These are phyloP conservation scores for Datisca glomerata DNA, from an alignment of 306 rosid genomes.

Conservation along the genomic window DNA sequence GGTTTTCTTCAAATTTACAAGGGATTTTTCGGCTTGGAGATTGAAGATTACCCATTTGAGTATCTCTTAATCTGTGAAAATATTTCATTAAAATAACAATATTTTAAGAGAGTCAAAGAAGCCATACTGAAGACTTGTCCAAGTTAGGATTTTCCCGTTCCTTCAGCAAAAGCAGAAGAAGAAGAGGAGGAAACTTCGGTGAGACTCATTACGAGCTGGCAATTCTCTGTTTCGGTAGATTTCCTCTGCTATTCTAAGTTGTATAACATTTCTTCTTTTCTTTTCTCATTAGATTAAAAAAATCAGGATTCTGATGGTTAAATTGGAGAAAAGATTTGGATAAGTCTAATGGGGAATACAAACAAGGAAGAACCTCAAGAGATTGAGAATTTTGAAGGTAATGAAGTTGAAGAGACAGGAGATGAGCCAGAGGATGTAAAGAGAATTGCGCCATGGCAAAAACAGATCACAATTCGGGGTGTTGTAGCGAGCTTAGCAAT, in stretches of 20 bases:
- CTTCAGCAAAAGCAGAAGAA: slow-evolving; percentile 1
- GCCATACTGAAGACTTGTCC: slow-evolving; percentile 1
- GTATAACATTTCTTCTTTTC: background rate
- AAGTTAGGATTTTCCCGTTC: slow-evolving; percentile 9
- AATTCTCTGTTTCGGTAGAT: too few species aligned
- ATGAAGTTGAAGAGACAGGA: slow-evolving; percentile 26
- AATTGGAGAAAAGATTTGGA: slow-evolving; percentile 6
- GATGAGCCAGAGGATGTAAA: slow-evolving; percentile 32
- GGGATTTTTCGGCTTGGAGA: background rate
- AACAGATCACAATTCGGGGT: slow-evolving; percentile 75
- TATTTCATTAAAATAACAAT: background rate
- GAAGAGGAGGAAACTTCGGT: slow-evolving; percentile 14
- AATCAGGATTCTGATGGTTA: too few species aligned
- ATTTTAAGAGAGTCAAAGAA: background rate
- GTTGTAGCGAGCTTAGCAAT: slow-evolving; percentile 51
- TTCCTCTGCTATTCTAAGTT: background rate
- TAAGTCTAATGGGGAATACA: slow-evolving; percentile 25
- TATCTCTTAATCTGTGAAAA: too few species aligned
- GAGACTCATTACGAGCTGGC: slow-evolving; percentile 4
- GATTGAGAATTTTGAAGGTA: slow-evolving; percentile 26
- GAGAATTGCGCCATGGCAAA: slow-evolving; percentile 56
- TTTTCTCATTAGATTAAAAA: too few species aligned
- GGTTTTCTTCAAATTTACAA: background rate
- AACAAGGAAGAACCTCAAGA: slow-evolving; percentile 28
- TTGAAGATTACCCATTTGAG: too few species aligned